Conservation (phyloP, 2,329 filamentous ascomycete genomes). For the Alternaria panax region DNA sequence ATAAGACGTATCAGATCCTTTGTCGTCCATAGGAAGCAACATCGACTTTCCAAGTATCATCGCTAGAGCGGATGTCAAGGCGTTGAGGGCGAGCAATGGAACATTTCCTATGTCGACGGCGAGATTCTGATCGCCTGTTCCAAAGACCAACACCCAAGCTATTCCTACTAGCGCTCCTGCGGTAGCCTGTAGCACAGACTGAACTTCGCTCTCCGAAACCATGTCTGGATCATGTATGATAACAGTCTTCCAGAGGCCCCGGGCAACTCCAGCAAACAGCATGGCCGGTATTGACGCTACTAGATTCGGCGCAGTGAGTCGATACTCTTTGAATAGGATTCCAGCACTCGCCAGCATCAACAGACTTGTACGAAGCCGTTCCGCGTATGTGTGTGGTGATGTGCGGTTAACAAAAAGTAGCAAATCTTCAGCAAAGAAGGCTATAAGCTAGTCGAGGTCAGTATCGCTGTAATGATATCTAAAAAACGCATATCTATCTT, state of each 20-base stretch:
- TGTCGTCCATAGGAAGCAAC: slow-evolving; percentile 19
- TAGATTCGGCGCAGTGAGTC: slow-evolving; percentile 27
- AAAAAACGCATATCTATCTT: slow-evolving; percentile 18
- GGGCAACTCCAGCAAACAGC: slow-evolving; percentile 27
- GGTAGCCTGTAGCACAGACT: background rate
- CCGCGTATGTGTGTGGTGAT: slow-evolving; percentile 14
- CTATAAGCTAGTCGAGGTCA: slow-evolving; percentile 20
- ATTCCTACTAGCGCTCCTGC: slow-evolving; percentile 9
- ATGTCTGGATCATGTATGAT: slow-evolving; percentile 10
- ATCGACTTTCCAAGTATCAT: slow-evolving; percentile 24
- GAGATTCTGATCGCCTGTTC: slow-evolving; percentile 7
- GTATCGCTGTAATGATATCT: background rate
- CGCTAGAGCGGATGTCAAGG: slow-evolving; percentile 17
- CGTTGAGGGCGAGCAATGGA: slow-evolving; percentile 21
- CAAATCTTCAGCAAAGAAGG: slow-evolving; percentile 23
- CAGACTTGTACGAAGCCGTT: slow-evolving; percentile 20
- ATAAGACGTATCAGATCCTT: background rate
- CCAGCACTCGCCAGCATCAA: slow-evolving; percentile 22
- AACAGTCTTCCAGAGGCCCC: slow-evolving; percentile 17
- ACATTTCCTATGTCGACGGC: slow-evolving; percentile 12
- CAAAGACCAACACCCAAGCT: slow-evolving; percentile 10
- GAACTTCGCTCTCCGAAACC: background rate
- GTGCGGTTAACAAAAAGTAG: slow-evolving; percentile 13
- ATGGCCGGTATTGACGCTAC: slow-evolving; percentile 29
- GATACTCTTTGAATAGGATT: slow-evolving; percentile 36